Evolutionary conservation across 345 rosid genomes (phyloP), one percentile per base, ranked within the genome.

Genomic region (Pseudoturritis turrita): DNA sequence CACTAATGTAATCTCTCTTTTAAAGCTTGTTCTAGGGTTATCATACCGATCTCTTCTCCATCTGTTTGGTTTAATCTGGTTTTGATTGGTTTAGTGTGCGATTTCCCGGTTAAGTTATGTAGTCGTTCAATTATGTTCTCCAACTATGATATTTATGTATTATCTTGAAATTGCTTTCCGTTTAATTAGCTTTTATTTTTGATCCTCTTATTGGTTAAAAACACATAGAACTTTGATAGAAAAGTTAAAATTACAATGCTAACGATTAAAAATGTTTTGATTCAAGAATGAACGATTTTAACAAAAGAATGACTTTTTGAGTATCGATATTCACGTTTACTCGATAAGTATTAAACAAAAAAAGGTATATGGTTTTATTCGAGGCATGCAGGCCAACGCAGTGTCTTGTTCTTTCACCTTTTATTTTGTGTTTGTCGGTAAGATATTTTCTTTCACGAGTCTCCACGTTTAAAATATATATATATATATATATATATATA

Each of bases 1-100:
- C 98, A 91, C 79, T 89, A 76, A 7, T 13, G 1, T 13, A n/a
- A 43, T 29, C 12, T 43, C 8, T 41, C 14, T 28, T 55, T 35
- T 46, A 10, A 5, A 13, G 45, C 58, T 51, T 65, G 60, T 49
- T 57, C 39, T 49, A 21, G 40, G 73, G 55, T 21, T 59, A 15
- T 66, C 7, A n/a, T 68, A 53, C 58, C n/a, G 28, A 39, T 74
- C n/a, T n/a, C n/a, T n/a, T n/a, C n/a, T n/a, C 62, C 37, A 8
- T 60, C 50, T 47, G 57, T 19, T 55, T 73, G 77, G 71, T 56
- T 35, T 65, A 65, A 3, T 35, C 19, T 5, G 57, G 46, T 49
- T 18, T 49, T 9, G 43, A 36, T 40, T 67, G 73, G 73, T 74
- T 66, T 28, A 59, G 66, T 66, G 15, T 66, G 35, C 77, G 45